phyloP scores from a whole-genome alignment of 495 filamentous ascomycete species.

The Penicillium manginii region DNA sequence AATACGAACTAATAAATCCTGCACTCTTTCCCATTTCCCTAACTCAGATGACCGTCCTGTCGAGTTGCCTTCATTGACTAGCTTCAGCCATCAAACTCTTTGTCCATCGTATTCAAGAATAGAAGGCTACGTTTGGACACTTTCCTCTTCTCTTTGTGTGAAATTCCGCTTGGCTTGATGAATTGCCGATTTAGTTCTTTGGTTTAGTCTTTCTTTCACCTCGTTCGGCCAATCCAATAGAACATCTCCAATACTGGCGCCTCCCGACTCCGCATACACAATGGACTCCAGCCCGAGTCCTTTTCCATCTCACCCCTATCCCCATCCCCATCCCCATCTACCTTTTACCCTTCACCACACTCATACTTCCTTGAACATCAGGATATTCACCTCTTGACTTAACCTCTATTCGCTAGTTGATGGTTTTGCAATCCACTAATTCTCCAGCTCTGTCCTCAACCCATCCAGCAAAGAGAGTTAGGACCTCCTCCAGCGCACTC shows the following conservation, averaged over 20 bases:
- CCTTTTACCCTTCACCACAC: neutral
- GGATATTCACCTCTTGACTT: neutral
- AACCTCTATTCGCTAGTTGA: neutral
- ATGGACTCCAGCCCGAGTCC: neutral
- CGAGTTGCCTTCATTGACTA: too few species aligned
- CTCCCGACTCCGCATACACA: neutral
- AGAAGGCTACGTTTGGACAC: too few species aligned
- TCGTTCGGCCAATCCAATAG: neutral
- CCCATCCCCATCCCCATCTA: neutral
- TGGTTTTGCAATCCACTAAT: neutral
- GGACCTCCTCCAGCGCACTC: too few species aligned
- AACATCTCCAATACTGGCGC: neutral
- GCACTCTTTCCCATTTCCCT: neutral
- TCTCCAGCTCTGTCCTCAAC: too few species aligned
- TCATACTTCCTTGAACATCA: neutral
- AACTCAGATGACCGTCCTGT: too few species aligned
- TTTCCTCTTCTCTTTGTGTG: neutral
- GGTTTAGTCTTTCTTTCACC: neutral
- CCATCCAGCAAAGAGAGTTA: too few species aligned
- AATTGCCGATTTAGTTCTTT: neutral
- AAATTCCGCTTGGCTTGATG: neutral
- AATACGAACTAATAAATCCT: slow-evolving; percentile 30
- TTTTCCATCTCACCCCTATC: neutral
- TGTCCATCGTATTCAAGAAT: neutral
- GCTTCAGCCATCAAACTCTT: neutral